Evolutionary conservation across 768 basidiomycete genomes (phyloP).

Genomic region (Lepiota brunneoincarnata): DNA sequence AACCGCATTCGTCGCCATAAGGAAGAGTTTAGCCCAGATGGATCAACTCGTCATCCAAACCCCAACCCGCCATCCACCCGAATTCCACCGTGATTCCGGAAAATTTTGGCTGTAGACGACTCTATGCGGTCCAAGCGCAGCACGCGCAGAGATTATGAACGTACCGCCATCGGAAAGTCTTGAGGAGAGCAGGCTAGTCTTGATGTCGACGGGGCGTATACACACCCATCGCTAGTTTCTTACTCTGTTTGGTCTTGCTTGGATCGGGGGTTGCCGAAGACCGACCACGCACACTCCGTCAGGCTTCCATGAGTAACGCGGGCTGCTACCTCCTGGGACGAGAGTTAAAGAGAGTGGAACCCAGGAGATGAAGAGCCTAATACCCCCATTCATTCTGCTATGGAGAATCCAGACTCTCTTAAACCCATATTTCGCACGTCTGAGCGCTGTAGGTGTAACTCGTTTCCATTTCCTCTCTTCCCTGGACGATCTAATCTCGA

Average conservation of each 20-base stretch:
- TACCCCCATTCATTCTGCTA: not conserved
- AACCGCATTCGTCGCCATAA: not conserved
- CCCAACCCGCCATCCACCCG: constrained; percentile 7
- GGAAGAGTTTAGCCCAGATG: not conserved
- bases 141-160: not conserved
- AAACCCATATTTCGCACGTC: not conserved
- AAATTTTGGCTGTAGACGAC: not conserved
- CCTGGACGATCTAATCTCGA: not conserved
- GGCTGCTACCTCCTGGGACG: not conserved
- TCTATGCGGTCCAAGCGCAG: not conserved
- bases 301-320: not conserved
- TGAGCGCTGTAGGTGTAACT: not conserved
- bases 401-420: not conserved
- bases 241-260: constrained; percentile 1
- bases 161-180: constrained; percentile 10
- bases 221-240: not conserved
- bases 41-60: constrained; percentile 9
- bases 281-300: not conserved
- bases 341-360: not conserved
- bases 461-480: not conserved
- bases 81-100: constrained; percentile 3
- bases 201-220: constrained; percentile 7
- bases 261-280: not conserved
- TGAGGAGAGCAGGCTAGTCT: constrained; percentile 9
- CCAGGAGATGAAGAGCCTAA: not conserved